Conservation (phyloP, 1,284 basidiomycete species). For the Cutaneotrichosporon arboriforme region DNA sequence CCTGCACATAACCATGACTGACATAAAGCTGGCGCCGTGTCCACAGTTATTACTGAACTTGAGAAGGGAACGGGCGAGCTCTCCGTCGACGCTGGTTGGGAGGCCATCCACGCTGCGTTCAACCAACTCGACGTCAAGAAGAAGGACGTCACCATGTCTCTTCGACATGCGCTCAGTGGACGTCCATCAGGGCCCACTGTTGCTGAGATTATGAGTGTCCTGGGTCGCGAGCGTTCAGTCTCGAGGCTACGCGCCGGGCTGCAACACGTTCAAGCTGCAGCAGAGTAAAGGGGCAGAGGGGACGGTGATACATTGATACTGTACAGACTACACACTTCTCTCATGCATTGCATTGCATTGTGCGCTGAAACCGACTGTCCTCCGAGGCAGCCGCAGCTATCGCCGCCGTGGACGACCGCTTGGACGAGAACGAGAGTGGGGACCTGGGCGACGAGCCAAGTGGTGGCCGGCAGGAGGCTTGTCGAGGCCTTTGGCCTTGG, state of each 20-base stretch:
- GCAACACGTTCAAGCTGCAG: neutral
- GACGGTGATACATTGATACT: neutral
- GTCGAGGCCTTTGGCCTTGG: slow-evolving; percentile 9
- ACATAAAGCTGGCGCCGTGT: slow-evolving; percentile 21
- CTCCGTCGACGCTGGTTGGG: slow-evolving; percentile 40
- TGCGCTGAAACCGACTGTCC: no score
- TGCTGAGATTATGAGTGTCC: slow-evolving; percentile 29
- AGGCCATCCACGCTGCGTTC: slow-evolving; percentile 53
- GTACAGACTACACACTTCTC: slow-evolving; percentile 1
- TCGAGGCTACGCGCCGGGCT: slow-evolving; percentile 21
- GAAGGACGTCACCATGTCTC: slow-evolving; percentile 61
- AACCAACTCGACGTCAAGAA: slow-evolving; percentile 49
- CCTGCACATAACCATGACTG: neutral
- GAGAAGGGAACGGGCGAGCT: slow-evolving; percentile 23
- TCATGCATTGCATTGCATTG: slow-evolving; percentile 1
- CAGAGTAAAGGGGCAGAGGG: neutral
- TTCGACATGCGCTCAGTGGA: slow-evolving; percentile 72
- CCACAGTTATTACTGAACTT: slow-evolving; percentile 11
- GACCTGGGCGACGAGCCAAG: neutral
- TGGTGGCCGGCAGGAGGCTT: neutral
- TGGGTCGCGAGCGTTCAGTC: slow-evolving; percentile 25
- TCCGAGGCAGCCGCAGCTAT: no score
- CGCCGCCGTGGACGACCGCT: no score
- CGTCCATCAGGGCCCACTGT: slow-evolving; percentile 51
- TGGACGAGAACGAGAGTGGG: neutral